Conservation (phyloP, 495 filamentous ascomycete species). For the Viridothelium virens region DNA sequence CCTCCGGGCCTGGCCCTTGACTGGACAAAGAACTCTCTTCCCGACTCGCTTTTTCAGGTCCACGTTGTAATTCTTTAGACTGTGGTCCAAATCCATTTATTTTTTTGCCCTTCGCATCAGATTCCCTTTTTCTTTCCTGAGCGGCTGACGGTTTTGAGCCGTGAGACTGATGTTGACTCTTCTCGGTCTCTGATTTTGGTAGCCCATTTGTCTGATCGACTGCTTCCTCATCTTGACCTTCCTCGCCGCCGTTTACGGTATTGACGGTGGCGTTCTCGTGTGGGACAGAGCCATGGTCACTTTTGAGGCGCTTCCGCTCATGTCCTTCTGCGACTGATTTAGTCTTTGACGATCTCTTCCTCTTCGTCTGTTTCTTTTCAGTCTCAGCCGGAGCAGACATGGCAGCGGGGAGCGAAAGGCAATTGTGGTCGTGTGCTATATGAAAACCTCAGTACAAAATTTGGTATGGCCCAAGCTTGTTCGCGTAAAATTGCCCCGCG, state of each 20-base stretch:
- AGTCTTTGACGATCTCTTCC: slow-evolving; percentile 20
- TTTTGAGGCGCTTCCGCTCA: neutral
- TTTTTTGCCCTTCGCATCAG: neutral
- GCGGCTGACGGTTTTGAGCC: neutral
- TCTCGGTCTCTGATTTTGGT: neutral
- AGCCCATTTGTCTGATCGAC: neutral
- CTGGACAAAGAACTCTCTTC: neutral
- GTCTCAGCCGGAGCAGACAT: neutral
- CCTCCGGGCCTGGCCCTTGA: neutral
- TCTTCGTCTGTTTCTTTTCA: slow-evolving; percentile 17
- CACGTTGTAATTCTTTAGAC: neutral
- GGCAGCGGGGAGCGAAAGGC: neutral
- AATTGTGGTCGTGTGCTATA: neutral
- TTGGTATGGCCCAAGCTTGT: slow-evolving; percentile 8
- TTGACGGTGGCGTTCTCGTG: neutral
- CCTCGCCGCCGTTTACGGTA: neutral
- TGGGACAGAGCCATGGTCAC: neutral
- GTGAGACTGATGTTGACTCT: neutral
- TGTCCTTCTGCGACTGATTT: neutral
- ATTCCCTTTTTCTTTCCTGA: slow-evolving; percentile 9
- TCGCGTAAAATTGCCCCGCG: slow-evolving; percentile 12
- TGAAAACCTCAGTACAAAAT: slow-evolving; percentile 6
- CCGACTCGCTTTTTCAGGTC: neutral
- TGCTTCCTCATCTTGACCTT: neutral
- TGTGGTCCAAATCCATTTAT: neutral